These are phyloP conservation scores for Coriolopsis trogii DNA, from an alignment of 1,284 basidiomycete genomes.

Conservation along the genomic window DNA sequence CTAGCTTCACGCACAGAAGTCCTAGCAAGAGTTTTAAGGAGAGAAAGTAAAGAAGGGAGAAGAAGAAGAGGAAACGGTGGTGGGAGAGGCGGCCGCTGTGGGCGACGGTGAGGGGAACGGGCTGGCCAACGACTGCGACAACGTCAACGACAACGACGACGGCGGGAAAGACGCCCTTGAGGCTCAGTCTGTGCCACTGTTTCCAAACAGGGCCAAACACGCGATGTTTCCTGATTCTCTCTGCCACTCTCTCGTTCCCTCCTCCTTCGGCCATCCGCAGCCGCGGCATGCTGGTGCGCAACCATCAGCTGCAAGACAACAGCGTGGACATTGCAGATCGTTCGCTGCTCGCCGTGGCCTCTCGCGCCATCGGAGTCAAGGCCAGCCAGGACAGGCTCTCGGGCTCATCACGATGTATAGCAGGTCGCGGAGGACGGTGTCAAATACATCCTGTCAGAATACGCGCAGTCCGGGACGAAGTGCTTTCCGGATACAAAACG, in stretches of 20 bases:
- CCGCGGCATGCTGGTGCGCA: too few relatives aligned
- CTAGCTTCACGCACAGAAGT: constrained; percentile 29
- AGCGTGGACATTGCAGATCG: too few relatives aligned
- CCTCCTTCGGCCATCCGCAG: too few relatives aligned
- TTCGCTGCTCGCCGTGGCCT: too few relatives aligned
- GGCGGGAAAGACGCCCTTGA: constrained; percentile 15
- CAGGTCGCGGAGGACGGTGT: background rate
- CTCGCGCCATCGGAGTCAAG: too few relatives aligned
- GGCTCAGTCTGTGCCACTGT: constrained; percentile 14
- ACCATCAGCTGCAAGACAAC: too few relatives aligned
- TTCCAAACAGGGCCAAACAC: constrained; percentile 19
- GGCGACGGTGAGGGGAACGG: constrained; percentile 22
- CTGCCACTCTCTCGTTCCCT: too few relatives aligned
- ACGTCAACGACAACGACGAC: constrained; percentile 29
- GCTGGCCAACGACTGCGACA: constrained; percentile 32
- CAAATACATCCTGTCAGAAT: background rate
- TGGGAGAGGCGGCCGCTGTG: constrained; percentile 19
- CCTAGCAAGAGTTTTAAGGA: constrained; percentile 28
- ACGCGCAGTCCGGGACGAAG: background rate
- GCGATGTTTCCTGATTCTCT: constrained; percentile 16
- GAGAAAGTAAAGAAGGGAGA: constrained; percentile 25
- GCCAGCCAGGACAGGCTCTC: too few relatives aligned
- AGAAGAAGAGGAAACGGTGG: constrained; percentile 15
- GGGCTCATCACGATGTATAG: too few relatives aligned
- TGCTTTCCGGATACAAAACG: background rate